phyloP scores from a whole-genome alignment of 192 early-diverging fungal species.

The Coemansia sp. region DNA sequence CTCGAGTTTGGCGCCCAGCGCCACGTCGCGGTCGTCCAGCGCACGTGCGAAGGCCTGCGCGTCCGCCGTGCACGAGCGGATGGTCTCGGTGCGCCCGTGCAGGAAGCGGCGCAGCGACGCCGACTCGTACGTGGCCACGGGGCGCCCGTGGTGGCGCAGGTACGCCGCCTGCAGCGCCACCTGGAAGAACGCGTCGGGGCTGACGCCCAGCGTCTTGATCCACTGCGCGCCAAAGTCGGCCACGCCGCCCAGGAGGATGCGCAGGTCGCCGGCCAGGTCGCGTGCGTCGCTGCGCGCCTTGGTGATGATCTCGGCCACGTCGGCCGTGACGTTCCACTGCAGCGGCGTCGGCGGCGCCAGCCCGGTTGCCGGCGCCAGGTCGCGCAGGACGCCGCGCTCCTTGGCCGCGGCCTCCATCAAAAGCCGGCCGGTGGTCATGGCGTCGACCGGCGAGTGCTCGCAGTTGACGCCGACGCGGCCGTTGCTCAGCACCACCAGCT shows the following conservation, averaged over 20 bases:
- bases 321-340: conserved; percentile 64
- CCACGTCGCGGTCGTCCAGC: conserved; percentile 66
- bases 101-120: conserved; percentile 69
- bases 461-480: conserved; percentile 92
- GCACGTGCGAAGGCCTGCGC: conserved; percentile 70
- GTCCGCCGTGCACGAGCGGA: conserved; percentile 75
- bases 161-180: conserved; percentile 86
- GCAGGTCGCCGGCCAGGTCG: conserved; percentile 66
- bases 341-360: conserved; percentile 59
- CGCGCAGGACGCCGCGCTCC: conserved; percentile 22
- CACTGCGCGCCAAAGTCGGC: conserved; percentile 77
- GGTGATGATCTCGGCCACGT: conserved; percentile 56
- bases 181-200: conserved; percentile 91
- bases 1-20: conserved; percentile 48
- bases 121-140: conserved; percentile 73
- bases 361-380: conserved; percentile 29
- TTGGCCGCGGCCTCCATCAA: conserved; percentile 66
- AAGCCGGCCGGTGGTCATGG: conserved; percentile 80
- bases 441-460: conserved; percentile 94
- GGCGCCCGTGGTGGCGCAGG: conserved; percentile 66
- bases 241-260: conserved; percentile 67
- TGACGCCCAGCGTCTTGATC: conserved; percentile 78
- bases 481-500: conserved; percentile 78
- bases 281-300: conserved; percentile 63
- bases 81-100: conserved; percentile 92